Evolutionary conservation across 2,329 filamentous ascomycete genomes (phyloP), one percentile per base, ranked within the genome.

Genomic region (Sporothrix inflata): DNA sequence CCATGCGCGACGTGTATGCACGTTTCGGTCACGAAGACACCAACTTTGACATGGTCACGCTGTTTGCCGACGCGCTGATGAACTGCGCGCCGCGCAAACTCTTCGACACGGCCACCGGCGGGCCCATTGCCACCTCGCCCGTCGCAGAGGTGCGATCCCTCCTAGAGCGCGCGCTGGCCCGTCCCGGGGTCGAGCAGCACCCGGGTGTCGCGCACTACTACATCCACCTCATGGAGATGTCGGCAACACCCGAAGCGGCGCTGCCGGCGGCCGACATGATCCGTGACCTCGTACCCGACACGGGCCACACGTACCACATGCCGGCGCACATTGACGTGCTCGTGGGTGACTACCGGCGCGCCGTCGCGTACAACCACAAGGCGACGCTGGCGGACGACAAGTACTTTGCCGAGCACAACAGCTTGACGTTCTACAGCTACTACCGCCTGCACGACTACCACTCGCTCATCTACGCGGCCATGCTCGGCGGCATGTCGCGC

Each of bases 181-280:
- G 45, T 16, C 40, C 30, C 1, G 82, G 84, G 2, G 79, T 84
- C 1, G 84, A 82, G 19, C 86, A 82, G 7, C 92, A 96, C 76
- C 90, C 79, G 0, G 91, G 90, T 0, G 78, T 92, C 4, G 81
- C 92, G 9, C 91, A 93, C 79, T 80, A 93, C 42, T 94, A 78
- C 74, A 79, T 80, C 63, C 76, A 78, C 42, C 68, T 76, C 47
- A 69, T 76, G 74, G 75, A 76, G n/a, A 74, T 74, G 73, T 74
- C 73, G n/a, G 61, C 66, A 4, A 68, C 66, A 1, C 73, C 73
- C 4, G 73, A 70, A 27, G 61, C 60, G 2, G 73, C 73, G 2
- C 65, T 74, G 38, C 51, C 60, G 7, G 60, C 70, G 1, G 70
- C 70, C 4, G 73, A 72, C 60, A 63, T 69, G 60, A 53, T 74